Evolutionary conservation across 352 stramenopile genomes (phyloP), one percentile per base, ranked within the genome.

Genomic region (Globisporangium solare): DNA sequence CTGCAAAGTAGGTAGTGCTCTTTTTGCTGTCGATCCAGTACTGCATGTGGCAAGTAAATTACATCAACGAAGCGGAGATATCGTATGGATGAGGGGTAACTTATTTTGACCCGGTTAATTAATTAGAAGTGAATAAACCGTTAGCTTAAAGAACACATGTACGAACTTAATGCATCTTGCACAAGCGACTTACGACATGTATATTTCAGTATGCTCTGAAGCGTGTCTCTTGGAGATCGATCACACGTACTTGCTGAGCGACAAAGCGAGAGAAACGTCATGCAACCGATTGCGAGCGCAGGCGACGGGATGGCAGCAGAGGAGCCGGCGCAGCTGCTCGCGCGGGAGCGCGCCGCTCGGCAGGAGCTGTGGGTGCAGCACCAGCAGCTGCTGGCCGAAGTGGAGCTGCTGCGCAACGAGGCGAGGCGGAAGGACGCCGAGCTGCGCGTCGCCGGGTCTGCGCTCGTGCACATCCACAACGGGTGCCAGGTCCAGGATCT

Each of bases 401-500:
- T 77, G 12, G 69, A 70, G 55, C 47, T 59, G 27, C 20, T 77
- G 37, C 66, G 55, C 27, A 61, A 64, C 35, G 69, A 77, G 17
- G 57, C 49, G 35, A 58, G 54, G 18, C 63, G 61, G 18, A 63
- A 64, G 31, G 60, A 73, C 17, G 60, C 47, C 20, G 66, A 74
- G 39, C 57, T 77, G 27, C 49, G 62, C 32, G 63, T 65, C 52
- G 63, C 64, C 35, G 49, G 35, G 39, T 54, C 51, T 14, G 58
- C 45, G 45, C 51, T 59, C 20, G 39, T 59, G n/a, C 47, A 42
- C 8, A 64, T 59, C 22, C 58, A 56, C 57, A 63, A 63, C 56
- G 64, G 15, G 47, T 20, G 35, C n/a, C 66, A 75, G 15, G 49
- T 79, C 13, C 67, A 79, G 32, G 70, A 82, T 52, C 60, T 79